These are phyloP conservation scores for Apophysomyces ossiformis DNA, from an alignment of 371 early-diverging fungal species.

Conservation along the genomic window DNA sequence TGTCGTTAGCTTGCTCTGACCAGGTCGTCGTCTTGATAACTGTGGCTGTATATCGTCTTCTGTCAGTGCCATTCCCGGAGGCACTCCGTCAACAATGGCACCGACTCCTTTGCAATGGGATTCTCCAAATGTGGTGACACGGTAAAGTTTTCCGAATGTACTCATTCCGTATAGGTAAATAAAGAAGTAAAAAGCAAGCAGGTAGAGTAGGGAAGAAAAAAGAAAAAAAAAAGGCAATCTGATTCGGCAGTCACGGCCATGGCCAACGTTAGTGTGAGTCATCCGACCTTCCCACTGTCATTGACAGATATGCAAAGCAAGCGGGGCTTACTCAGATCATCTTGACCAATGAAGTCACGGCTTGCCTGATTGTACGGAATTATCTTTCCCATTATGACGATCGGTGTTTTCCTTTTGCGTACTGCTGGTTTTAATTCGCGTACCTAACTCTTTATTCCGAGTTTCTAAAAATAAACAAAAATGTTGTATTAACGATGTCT, in stretches of 20 bases:
- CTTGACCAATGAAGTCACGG: too few species aligned
- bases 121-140: slow-evolving; percentile 97
- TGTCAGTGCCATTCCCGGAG: slow-evolving; percentile 90
- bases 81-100: slow-evolving; percentile 95
- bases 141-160: slow-evolving; percentile 78
- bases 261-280: too few species aligned
- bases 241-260: not conserved
- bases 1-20: slow-evolving; percentile 94
- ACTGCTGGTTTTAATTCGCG: too few species aligned
- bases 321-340: too few species aligned
- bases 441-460: too few species aligned
- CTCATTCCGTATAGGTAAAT: slow-evolving; percentile 56
- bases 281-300: too few species aligned
- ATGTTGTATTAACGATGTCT: too few species aligned
- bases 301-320: too few species aligned
- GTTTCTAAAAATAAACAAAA: too few species aligned
- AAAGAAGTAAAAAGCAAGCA: not conserved
- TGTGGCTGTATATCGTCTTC: slow-evolving; percentile 94
- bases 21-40: slow-evolving; percentile 91
- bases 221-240: slow-evolving; percentile 1
- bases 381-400: too few species aligned
- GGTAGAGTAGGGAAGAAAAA: not conserved
- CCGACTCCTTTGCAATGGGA: slow-evolving; percentile 98
- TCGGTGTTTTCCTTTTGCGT: too few species aligned
- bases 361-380: too few species aligned